phyloP scores from a whole-genome alignment of 2,329 filamentous ascomycete species.

The Fusarium sp. region DNA sequence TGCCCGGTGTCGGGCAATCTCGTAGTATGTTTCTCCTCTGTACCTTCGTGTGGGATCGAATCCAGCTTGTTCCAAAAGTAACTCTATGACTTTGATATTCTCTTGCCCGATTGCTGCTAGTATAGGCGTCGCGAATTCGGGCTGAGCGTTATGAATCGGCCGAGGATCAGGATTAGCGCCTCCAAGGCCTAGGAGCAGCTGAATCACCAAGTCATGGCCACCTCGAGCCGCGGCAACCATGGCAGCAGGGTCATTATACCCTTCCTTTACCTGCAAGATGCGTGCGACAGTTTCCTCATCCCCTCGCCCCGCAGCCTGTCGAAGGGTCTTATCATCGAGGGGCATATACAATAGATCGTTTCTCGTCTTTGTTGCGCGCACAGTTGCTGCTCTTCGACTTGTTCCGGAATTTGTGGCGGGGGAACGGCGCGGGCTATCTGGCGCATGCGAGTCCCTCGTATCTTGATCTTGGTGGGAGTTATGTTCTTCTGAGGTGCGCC shows the following conservation, averaged over 20 bases:
- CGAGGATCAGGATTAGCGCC: slow-evolving; percentile 73
- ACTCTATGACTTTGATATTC: slow-evolving; percentile 83
- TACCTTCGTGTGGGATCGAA: slow-evolving; percentile 86
- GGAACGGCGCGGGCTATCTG: slow-evolving; percentile 67
- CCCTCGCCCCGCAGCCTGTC: slow-evolving; percentile 67
- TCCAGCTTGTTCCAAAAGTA: slow-evolving; percentile 77
- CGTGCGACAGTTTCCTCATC: slow-evolving; percentile 70
- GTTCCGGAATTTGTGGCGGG: slow-evolving; percentile 55
- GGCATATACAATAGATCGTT: slow-evolving; percentile 72
- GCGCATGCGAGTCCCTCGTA: slow-evolving; percentile 61
- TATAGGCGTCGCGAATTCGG: slow-evolving; percentile 89
- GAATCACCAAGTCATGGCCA: slow-evolving; percentile 87
- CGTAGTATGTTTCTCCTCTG: slow-evolving; percentile 83
- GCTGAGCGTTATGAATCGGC: slow-evolving; percentile 65
- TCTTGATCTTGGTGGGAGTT: slow-evolving; percentile 59
- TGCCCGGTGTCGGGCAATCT: slow-evolving; percentile 82
- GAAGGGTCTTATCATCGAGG: slow-evolving; percentile 68
- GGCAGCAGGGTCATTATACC: slow-evolving; percentile 79
- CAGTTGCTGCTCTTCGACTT: slow-evolving; percentile 62
- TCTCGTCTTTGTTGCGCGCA: slow-evolving; percentile 70
- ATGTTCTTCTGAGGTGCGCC: slow-evolving; percentile 67
- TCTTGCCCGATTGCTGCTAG: slow-evolving; percentile 90
- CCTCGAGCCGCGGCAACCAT: slow-evolving; percentile 92
- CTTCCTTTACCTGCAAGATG: slow-evolving; percentile 68
- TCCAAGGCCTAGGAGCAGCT: slow-evolving; percentile 77